Base-by-base conservation (phyloP, 768 basidiomycete genomes). In the Tricholoma bakamatsutake region DNA sequence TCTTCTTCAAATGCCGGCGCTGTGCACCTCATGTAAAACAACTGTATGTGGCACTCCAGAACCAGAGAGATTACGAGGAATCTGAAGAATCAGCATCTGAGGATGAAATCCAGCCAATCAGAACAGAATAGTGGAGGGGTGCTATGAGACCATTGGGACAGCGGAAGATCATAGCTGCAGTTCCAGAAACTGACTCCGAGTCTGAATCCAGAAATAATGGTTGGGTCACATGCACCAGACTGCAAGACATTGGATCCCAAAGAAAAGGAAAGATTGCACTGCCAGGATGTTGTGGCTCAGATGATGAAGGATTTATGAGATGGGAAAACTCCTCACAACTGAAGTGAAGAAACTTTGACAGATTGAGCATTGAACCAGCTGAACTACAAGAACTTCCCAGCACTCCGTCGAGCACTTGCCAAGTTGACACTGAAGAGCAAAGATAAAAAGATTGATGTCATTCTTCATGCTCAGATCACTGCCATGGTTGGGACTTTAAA, bases 401-500 rank as follows among this genome's bases (percentile, higher is more conserved):
- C 21, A 24, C 21, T 24, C 1, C 3, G 21, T 3, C 3, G 21
- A 24, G 21, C 21, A 24, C 2, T 24, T 24, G 21, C n/a, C 21
- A 24, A 43, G 45, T 54, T 70, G 2, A 59, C 53, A 21, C 1
- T 67, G 2, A 58, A 64, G 15, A 57, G 54, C 33, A 66, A 68
- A 40, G 61, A 71, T 28, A 70, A 69, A 52, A 62, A 63, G 33
- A 30, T 71, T 24, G 67, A 71, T 61, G 57, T 71, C 35, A 50
- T 71, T 18, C 65, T 73, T 43, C 61, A 59, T 5, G 56, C 55
- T 10, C 63, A 61, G 4, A 63, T 74, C 17, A 65, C 60, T 5
- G 58, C 58, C 7, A 74, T 74, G 73, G 55, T 67, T 43, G 69
- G 61, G 3, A 63, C 65, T 10, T 39, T 73, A 15, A 73, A 24